Evolutionary conservation across 2,329 filamentous ascomycete genomes (phyloP).

Genomic region (Colletotrichum liriopes): DNA sequence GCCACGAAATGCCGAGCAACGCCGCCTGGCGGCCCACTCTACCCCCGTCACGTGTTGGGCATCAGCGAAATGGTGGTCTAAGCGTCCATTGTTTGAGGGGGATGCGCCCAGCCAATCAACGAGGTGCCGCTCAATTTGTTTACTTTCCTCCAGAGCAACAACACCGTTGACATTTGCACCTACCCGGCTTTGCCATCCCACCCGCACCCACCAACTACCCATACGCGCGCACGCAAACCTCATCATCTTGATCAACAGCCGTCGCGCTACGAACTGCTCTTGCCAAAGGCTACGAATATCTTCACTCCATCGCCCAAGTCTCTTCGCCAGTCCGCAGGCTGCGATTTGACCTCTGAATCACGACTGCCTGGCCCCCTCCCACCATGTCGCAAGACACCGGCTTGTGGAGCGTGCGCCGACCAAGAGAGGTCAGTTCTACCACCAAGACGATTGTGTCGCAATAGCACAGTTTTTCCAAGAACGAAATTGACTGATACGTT

Average conservation of each 20-base stretch:
- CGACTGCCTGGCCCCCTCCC: conserved; percentile 35
- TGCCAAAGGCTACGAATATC: too few species aligned
- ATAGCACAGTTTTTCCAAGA: background rate
- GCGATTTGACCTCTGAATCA: conserved; percentile 20
- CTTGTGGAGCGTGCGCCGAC: conserved; percentile 92
- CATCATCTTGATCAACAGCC: background rate
- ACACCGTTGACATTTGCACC: conserved; percentile 7
- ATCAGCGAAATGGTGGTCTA: conserved; percentile 5
- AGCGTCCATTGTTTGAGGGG: conserved; percentile 35
- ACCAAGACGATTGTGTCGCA: conserved; percentile 9
- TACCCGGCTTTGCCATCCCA: conserved; percentile 8
- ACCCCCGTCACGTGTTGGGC: conserved; percentile 31
- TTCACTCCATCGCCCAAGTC: background rate
- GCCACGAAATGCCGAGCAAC: conserved; percentile 14
- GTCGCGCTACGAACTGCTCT: background rate
- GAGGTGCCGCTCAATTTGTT: conserved; percentile 53
- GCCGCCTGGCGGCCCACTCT: background rate
- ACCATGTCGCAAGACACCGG: conserved; percentile 90
- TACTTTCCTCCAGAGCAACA: conserved; percentile 61
- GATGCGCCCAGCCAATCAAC: conserved; percentile 42
- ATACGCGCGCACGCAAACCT: conserved; percentile 4
- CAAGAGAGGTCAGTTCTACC: conserved; percentile 80
- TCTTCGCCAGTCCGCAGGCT: conserved; percentile 13
- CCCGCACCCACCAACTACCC: conserved; percentile 19
- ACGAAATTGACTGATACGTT: conserved; percentile 20